These are phyloP conservation scores for Angomonas desouzai DNA, from an alignment of 208 protist species.

Conservation along the genomic window DNA sequence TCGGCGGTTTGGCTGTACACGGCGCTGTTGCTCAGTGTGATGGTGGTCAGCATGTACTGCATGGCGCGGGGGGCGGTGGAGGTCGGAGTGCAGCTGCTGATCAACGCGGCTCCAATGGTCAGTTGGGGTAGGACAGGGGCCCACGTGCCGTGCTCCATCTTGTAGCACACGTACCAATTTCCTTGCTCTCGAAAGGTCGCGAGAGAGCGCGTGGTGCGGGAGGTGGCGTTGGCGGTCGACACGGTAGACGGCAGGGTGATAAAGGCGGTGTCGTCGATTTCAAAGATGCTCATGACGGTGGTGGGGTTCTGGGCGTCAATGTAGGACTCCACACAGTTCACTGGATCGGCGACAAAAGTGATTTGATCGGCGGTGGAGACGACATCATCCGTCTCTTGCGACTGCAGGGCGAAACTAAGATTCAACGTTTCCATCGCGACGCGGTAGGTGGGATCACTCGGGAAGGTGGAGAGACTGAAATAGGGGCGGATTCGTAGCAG, in stretches of 20 bases:
- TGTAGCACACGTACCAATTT: constrained; percentile 72
- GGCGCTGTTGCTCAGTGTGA: constrained; percentile 30
- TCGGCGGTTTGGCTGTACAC: constrained; percentile 28
- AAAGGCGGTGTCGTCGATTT: constrained; percentile 63
- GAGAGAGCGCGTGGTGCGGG: constrained; percentile 21
- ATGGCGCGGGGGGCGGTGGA: constrained; percentile 43
- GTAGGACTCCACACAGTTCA: constrained; percentile 60
- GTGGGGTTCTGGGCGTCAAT: constrained; percentile 38
- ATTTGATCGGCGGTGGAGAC: constrained; percentile 52
- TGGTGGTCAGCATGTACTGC: constrained; percentile 68
- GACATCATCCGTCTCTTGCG: constrained; percentile 77
- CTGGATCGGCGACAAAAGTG: constrained; percentile 52
- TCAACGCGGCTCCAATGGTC: constrained; percentile 30
- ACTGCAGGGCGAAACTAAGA: constrained; percentile 51
- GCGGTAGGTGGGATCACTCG: constrained; percentile 32
- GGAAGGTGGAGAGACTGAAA: constrained; percentile 57
- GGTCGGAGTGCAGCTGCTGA: constrained; percentile 28
- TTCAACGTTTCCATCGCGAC: constrained; percentile 63
- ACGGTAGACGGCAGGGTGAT: constrained; percentile 52
- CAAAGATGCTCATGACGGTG: constrained; percentile 47
- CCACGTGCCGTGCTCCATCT: constrained; percentile 66
- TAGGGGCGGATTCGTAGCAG: constrained; percentile 73
- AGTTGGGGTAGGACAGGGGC: constrained; percentile 61
- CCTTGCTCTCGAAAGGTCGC: constrained; percentile 50
- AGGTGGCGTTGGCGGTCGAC: constrained; percentile 21